Base-by-base conservation (phyloP, 768 basidiomycete genomes). In the Austroboletus festivus region DNA sequence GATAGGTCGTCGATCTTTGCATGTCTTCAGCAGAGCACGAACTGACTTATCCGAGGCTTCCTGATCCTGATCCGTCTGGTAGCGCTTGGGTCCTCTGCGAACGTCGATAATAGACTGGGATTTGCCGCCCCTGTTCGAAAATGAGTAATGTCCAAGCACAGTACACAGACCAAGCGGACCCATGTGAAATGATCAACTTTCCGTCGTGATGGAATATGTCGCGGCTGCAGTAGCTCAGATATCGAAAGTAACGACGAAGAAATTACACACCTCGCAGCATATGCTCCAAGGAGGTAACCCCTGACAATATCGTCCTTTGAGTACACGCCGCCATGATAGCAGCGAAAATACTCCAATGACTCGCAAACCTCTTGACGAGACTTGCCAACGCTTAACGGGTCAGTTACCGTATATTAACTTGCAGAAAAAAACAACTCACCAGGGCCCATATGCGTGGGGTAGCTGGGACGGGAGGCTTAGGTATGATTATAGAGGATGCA, bases 281-380 rank as follows among this genome's bases (percentile, higher is more conserved):
- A 86, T 12, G 75, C 86, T 20, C 87, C 79, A 21, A 93, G 70
- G 28, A 93, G 75, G 61, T 92, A 93, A 3, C 90, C 89, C 60
- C 79, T 83, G 16, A 78, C 86, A 16, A 78, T 64, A 45, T 81
- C 76, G 21, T 80, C 71, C 20, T 66, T 63, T 43, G 75, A 79
- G 62, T 91, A 91, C 5, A 93, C 89, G 8, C 89, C 89, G 11
- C 86, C 71, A 64, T 93, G 89, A 61, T 88, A 92, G 53, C 79
- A 83, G 24, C 73, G 68, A 57, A 79, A 79, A 56, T 81, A 83
- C 19, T 83, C 80, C 41, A 85, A 80, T 5, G 83, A 78, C 64
- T 92, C 89, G 68, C 89, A 91, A 2, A 92, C 75, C 68, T 91
- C 89, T 68, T 90, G 88, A 35, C 89, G 80, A 21, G 87, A 85